Percentiles rank a stretch among this genome's conserved stretches.
These are phyloP conservation scores for Lavandula angustifolia DNA, from an alignment of 257 asterid species.

Conservation along the genomic window DNA sequence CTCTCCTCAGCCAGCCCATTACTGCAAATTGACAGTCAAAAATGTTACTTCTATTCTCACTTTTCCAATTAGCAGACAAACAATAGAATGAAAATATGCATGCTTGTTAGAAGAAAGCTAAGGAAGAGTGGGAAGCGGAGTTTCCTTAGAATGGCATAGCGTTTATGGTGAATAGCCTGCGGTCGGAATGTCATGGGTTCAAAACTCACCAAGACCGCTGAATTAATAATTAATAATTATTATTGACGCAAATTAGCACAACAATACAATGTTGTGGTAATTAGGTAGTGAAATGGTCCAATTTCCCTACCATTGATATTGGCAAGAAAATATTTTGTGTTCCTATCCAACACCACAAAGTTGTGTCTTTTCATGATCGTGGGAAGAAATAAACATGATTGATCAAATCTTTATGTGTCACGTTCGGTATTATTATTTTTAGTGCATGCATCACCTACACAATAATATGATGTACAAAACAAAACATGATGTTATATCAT, in stretches of 20 bases:
- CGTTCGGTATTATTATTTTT: neutral
- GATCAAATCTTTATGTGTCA: slow-evolving; percentile 11
- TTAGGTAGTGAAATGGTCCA: slow-evolving; percentile 7
- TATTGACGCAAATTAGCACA: too few species aligned
- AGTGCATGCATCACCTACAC: slow-evolving; percentile 2
- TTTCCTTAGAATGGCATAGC: slow-evolving; percentile 6
- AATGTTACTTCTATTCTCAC: too few species aligned
- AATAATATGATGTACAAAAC: neutral
- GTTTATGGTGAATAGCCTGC: slow-evolving; percentile 1
- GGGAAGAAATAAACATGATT: slow-evolving; percentile 7
- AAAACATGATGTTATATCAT: too few species aligned
- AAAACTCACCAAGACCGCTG: too few species aligned
- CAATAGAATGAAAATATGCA: neutral
- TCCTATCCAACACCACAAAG: slow-evolving; percentile 24
- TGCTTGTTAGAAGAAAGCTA: neutral
- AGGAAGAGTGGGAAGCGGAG: slow-evolving; percentile 4
- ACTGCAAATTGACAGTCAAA: too few species aligned
- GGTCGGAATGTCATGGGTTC: too few species aligned
- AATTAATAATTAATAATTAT: too few species aligned
- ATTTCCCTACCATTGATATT: slow-evolving; percentile 21
- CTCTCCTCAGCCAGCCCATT: too few species aligned
- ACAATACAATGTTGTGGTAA: too few species aligned
- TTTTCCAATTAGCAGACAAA: neutral
- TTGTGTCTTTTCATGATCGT: slow-evolving; percentile 30
- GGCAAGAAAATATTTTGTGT: neutral